These are phyloP conservation scores for Aurifilum marmelostoma DNA, from an alignment of 2,329 filamentous ascomycete genomes.

Conservation along the genomic window DNA sequence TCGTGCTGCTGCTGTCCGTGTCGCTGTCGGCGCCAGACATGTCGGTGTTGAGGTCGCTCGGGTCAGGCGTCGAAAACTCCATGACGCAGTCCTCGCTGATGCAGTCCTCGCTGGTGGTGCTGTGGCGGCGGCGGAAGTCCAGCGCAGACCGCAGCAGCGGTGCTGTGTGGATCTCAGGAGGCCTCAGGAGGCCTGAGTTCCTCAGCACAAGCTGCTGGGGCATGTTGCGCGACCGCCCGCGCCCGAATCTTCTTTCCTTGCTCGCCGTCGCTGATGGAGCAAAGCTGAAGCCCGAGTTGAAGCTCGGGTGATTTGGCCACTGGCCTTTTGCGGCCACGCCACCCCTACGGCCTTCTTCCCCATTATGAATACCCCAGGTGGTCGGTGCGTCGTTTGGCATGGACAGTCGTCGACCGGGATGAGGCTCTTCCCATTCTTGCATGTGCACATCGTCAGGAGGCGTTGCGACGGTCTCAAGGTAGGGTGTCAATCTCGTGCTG, in stretches of 20 bases:
- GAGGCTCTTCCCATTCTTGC: conserved; percentile 49
- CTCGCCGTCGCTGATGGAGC: conserved; percentile 15
- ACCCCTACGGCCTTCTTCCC: conserved; percentile 41
- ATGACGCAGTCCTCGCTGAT: conserved; percentile 2
- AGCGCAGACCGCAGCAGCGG: conserved; percentile 22
- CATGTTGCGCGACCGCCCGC: conserved; percentile 26
- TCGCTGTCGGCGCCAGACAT: conserved; percentile 27
- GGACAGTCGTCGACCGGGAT: conserved; percentile 48
- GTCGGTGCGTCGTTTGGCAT: conserved; percentile 36
- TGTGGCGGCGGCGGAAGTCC: conserved; percentile 4
- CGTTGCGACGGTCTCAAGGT: conserved; percentile 30
- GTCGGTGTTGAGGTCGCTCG: conserved; percentile 19
- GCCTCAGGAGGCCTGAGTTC: conserved; percentile 12
- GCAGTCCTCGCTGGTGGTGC: conserved; percentile 6
- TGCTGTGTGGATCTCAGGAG: conserved; percentile 26
- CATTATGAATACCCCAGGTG: conserved; percentile 31
- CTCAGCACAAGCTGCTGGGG: conserved; percentile 22
- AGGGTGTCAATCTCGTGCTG: conserved; percentile 34
- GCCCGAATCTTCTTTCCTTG: conserved; percentile 25
- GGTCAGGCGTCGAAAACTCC: conserved; percentile 16
- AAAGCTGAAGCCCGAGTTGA: conserved; percentile 27
- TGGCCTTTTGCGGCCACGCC: conserved; percentile 55
- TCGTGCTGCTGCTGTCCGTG: conserved; percentile 20
- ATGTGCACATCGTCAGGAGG: conserved; percentile 33
- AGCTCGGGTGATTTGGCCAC: conserved; percentile 16